Evolutionary conservation across 1,284 basidiomycete species (phyloP).

Genomic region (Amylostereum areolatum): DNA sequence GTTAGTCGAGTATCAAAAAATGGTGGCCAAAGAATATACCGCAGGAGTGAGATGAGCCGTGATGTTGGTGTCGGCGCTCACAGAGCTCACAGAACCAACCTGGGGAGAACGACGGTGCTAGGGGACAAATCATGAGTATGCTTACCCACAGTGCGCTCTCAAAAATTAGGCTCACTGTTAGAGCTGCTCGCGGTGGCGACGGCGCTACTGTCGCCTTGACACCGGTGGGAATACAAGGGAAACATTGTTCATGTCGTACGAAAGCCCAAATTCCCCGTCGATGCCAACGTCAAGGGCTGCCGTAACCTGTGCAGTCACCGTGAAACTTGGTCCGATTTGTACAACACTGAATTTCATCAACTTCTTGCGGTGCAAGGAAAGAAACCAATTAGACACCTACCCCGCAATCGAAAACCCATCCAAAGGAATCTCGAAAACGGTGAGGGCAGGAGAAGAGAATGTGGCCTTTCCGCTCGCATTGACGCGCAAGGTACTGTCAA

Average conservation of each 20-base stretch:
- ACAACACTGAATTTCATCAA: constrained; percentile 19
- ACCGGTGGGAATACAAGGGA: constrained; percentile 39
- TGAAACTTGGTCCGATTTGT: constrained; percentile 29
- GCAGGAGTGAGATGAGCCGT: background rate
- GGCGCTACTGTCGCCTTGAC: constrained; percentile 10
- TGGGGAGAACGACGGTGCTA: background rate
- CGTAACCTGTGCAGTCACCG: constrained; percentile 19
- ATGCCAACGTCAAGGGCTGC: constrained; percentile 28
- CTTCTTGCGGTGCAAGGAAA: background rate
- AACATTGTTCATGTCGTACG: constrained; percentile 25
- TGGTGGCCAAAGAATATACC: background rate
- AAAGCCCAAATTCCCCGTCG: constrained; percentile 32
- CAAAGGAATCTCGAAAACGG: constrained; percentile 29
- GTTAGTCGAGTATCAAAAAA: too few relatives aligned
- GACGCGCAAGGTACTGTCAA: constrained; percentile 28
- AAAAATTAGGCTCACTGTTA: background rate
- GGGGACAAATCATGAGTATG: background rate
- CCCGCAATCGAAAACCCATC: constrained; percentile 35
- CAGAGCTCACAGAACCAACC: too few relatives aligned
- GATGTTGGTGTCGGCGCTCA: background rate
- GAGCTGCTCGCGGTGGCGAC: background rate
- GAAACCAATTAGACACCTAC: constrained; percentile 13
- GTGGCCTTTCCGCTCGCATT: constrained; percentile 16
- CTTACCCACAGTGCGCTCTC: too few relatives aligned
- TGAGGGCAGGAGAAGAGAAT: constrained; percentile 20